phyloP scores from a whole-genome alignment of 2,329 filamentous ascomycete species.

The Trichoderma sp. region DNA sequence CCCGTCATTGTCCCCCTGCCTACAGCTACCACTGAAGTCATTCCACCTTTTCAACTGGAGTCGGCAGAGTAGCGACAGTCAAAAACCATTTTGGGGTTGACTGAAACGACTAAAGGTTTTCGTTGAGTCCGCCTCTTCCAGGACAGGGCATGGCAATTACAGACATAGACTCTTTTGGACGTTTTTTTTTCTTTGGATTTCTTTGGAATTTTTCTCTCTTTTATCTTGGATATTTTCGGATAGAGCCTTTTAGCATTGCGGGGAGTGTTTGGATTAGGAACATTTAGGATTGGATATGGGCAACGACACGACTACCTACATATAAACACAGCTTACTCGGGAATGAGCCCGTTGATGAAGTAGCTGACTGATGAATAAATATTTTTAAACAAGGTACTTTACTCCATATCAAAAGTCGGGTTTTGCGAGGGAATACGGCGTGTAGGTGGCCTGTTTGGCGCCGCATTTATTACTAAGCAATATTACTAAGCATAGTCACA shows the following conservation, averaged over 20 bases:
- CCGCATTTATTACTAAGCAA: too few species aligned
- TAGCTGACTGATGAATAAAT: not conserved
- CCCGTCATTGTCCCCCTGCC: not conserved
- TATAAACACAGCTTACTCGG: not conserved
- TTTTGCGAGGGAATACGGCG: too few species aligned
- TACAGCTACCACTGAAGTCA: not conserved
- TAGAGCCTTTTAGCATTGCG: not conserved
- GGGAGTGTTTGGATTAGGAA: not conserved
- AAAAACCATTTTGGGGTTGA: not conserved
- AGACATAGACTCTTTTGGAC: constrained; percentile 2
- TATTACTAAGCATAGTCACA: too few species aligned
- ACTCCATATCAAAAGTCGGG: too few species aligned
- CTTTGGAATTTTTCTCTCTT: too few species aligned
- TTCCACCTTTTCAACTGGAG: constrained; percentile 12
- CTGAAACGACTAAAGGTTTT: not conserved
- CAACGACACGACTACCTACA: not conserved
- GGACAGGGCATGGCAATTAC: not conserved
- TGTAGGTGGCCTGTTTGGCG: too few species aligned
- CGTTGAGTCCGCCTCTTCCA: not conserved
- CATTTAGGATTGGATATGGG: not conserved
- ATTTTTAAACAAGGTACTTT: too few species aligned
- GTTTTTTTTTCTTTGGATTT: too few species aligned
- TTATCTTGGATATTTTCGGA: not conserved
- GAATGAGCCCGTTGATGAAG: not conserved
- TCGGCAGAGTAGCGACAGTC: not conserved